A percentile compares a stretch with the other conserved stretches of the same genome.
phyloP scores from a whole-genome alignment of 805 yeast species.

The Candida verbasci region DNA sequence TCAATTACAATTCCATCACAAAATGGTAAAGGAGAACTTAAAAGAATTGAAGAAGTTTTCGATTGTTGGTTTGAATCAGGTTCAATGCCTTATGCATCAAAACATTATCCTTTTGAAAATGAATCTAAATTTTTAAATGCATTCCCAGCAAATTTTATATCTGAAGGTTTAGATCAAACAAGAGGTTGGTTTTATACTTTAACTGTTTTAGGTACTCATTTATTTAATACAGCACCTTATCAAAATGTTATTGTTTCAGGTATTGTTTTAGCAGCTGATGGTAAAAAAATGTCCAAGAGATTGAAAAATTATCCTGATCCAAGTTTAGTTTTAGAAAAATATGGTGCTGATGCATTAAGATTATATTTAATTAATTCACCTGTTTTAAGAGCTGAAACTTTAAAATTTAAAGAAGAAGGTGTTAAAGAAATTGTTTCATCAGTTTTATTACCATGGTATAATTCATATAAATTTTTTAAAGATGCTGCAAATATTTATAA shows the following conservation, averaged over 20 bases:
- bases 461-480: constrained; percentile 92
- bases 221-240: constrained; percentile 90
- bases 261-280: constrained; percentile 95
- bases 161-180: constrained; percentile 99
- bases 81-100: constrained; percentile 96
- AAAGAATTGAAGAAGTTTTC: constrained; percentile 93
- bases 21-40: constrained; percentile 81
- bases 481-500: constrained; percentile 84
- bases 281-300: constrained; percentile 98
- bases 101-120: constrained; percentile 94
- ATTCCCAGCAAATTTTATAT: constrained; percentile 96
- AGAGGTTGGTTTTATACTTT: constrained; percentile 99
- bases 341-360: constrained; percentile 98
- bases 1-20: constrained; percentile 89
- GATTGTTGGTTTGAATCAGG: constrained; percentile 99
- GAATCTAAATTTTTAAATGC: constrained; percentile 62
- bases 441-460: constrained; percentile 98
- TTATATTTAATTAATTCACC: constrained; percentile 96
- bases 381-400: constrained; percentile 91
- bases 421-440: constrained; percentile 96
- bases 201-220: constrained; percentile 91
- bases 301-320: constrained; percentile 98
- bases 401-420: constrained; percentile 98
- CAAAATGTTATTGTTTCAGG: constrained; percentile 94
- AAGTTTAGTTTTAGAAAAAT: constrained; percentile 67